A percentile compares a stretch with the other conserved stretches of the same genome.
These are phyloP conservation scores for Candida sphagnicola DNA, from an alignment of 805 yeast species.

Conservation along the genomic window DNA sequence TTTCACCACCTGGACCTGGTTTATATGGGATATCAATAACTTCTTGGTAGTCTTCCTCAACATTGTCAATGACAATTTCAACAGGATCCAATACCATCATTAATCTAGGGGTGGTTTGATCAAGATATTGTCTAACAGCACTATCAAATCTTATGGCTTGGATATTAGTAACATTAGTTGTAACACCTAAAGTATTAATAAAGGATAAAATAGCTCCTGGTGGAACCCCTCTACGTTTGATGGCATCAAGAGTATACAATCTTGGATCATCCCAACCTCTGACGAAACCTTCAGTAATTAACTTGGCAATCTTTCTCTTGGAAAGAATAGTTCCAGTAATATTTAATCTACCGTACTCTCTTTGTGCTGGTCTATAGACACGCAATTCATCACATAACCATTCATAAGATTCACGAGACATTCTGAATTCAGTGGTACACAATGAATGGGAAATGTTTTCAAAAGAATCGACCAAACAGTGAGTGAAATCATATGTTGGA, in stretches of 20 bases:
- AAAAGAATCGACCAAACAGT: conserved; percentile 96
- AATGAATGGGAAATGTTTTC: conserved; percentile 95
- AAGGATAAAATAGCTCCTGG: conserved; percentile 96
- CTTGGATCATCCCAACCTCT: conserved; percentile 99
- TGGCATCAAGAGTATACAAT: conserved; percentile 88
- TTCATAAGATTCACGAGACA: conserved; percentile 93
- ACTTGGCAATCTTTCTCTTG: conserved; percentile 91
- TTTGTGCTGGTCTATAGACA: conserved; percentile 97
- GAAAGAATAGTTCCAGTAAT: conserved; percentile 92
- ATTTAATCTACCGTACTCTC: conserved; percentile 96
- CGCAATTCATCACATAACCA: conserved; percentile 96
- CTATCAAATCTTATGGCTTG: conserved; percentile 87
- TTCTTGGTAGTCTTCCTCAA: conserved; percentile 67
- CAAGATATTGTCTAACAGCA: conserved; percentile 82
- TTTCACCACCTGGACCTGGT: conserved; percentile 60
- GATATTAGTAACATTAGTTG: conserved; percentile 88
- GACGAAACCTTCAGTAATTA: conserved; percentile 76
- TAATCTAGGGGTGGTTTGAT: conserved; percentile 87
- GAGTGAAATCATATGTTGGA: conserved; percentile 98
- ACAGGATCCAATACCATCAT: conserved; percentile 91
- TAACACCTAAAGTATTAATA: conserved; percentile 93
- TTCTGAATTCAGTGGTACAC: conserved; percentile 92
- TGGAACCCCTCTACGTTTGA: conserved; percentile 96
- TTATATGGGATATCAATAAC: conserved; percentile 78
- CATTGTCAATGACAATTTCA: conserved; percentile 75